Percentiles rank a stretch among this genome's conserved stretches.
Evolutionary conservation across 2,329 filamentous ascomycete species (phyloP).

Genomic region (Botryosphaeria dothidea): DNA sequence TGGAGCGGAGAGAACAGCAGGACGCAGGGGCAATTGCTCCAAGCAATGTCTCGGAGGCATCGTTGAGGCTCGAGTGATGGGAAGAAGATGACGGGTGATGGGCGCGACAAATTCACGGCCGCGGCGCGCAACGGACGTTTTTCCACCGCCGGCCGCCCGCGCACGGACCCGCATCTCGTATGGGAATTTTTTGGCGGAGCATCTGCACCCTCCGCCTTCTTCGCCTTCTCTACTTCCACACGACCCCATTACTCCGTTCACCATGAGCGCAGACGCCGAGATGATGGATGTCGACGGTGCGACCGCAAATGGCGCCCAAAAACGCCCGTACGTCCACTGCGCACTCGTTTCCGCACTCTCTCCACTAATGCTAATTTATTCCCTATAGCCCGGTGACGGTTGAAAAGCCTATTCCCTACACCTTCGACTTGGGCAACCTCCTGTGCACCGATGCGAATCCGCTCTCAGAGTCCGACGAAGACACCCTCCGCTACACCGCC

Average conservation of each 20-base stretch:
- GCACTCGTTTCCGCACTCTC: background rate
- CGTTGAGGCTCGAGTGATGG: constrained; percentile 3
- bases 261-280: constrained; percentile 30
- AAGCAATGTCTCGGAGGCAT: constrained; percentile 29
- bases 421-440: constrained; percentile 87
- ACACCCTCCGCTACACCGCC: constrained; percentile 69
- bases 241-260: background rate
- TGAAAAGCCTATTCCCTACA: constrained; percentile 83
- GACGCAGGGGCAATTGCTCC: constrained; percentile 11
- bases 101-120: background rate
- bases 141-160: constrained; percentile 10
- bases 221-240: background rate
- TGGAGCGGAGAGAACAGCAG: constrained; percentile 30
- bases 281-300: constrained; percentile 31
- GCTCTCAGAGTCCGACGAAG: constrained; percentile 64
- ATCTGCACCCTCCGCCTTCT: background rate
- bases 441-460: constrained; percentile 87
- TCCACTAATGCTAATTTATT: background rate
- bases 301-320: background rate
- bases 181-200: constrained; percentile 11
- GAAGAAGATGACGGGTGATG: background rate
- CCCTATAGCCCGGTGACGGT: constrained; percentile 34
- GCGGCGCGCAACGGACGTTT: constrained; percentile 13
- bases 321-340: constrained; percentile 30
- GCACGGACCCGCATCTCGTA: background rate